Conservation (phyloP, 2,329 filamentous ascomycete species). For the Claviceps africana region DNA sequence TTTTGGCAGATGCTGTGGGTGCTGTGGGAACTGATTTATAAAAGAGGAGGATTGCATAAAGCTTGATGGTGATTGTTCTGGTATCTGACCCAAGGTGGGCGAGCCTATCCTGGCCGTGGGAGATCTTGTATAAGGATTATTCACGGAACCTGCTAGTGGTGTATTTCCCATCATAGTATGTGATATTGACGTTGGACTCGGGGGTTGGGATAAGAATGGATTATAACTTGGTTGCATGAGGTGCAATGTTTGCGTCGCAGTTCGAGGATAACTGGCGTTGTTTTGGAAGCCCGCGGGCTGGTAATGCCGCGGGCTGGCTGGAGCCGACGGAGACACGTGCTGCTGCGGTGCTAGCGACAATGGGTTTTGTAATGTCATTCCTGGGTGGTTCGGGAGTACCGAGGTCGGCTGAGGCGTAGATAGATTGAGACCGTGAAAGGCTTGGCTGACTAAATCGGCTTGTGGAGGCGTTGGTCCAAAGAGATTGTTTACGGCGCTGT, state of each 20-base stretch:
- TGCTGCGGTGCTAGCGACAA: conserved; percentile 14
- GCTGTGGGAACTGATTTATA: conserved; percentile 11
- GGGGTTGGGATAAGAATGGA: conserved; percentile 32
- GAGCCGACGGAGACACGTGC: conserved; percentile 27
- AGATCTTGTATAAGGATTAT: conserved; percentile 36
- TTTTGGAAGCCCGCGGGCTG: conserved; percentile 24
- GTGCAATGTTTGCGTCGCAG: conserved; percentile 21
- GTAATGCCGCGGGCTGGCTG: conserved; percentile 27
- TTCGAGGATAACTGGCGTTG: conserved; percentile 28
- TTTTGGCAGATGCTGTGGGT: conserved; percentile 17
- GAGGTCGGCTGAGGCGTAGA: conserved; percentile 41
- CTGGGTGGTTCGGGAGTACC: conserved; percentile 52
- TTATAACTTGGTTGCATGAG: conserved; percentile 32
- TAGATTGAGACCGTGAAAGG: conserved; percentile 64
- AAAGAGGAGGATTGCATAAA: conserved; percentile 32
- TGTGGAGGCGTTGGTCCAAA: conserved; percentile 41
- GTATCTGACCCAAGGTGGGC: conserved; percentile 36
- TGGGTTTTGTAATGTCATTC: not conserved
- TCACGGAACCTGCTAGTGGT: conserved; percentile 20
- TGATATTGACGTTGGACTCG: conserved; percentile 18
- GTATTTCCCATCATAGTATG: conserved; percentile 29
- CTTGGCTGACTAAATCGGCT: conserved; percentile 40
- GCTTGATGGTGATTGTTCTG: conserved; percentile 34
- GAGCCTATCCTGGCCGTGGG: conserved; percentile 37
- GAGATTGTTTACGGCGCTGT: conserved; percentile 49